These are phyloP conservation scores for Liquidambar formosana DNA, from an alignment of 164 flowering plant species.

Conservation along the genomic window DNA sequence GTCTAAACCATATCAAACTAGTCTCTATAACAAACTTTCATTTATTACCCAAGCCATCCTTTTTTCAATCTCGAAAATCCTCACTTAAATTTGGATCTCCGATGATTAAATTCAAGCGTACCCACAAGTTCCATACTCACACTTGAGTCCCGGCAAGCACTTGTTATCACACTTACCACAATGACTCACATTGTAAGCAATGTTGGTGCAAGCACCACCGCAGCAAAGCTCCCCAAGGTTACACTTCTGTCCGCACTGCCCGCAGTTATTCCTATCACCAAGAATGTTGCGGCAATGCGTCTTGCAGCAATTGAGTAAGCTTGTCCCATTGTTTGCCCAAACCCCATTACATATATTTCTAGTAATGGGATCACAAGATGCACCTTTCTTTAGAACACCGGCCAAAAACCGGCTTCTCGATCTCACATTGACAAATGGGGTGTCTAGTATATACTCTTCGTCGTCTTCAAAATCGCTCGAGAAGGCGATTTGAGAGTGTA, in stretches of 20 bases:
- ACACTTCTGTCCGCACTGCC: slow-evolving; percentile 47
- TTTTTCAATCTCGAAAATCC: neutral
- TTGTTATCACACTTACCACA: slow-evolving; percentile 59
- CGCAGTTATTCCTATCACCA: slow-evolving; percentile 58
- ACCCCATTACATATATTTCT: slow-evolving; percentile 42
- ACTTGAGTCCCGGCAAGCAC: slow-evolving; percentile 41
- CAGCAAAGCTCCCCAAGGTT: slow-evolving; percentile 56
- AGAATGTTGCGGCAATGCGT: slow-evolving; percentile 57
- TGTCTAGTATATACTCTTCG: slow-evolving; percentile 26
- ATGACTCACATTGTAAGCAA: slow-evolving; percentile 23
- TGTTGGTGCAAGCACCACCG: slow-evolving; percentile 38
- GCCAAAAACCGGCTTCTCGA: slow-evolving; percentile 30
- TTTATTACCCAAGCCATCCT: slow-evolving; percentile 1
- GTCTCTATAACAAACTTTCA: too few relatives aligned
- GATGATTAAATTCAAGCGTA: slow-evolving; percentile 37
- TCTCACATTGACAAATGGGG: slow-evolving; percentile 6
- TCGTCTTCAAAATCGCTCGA: slow-evolving; percentile 12
- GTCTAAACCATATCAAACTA: too few relatives aligned
- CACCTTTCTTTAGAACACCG: slow-evolving; percentile 32
- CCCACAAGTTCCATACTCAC: slow-evolving; percentile 57
- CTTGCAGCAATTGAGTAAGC: slow-evolving; percentile 59
- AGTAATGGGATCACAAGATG: slow-evolving; percentile 16
- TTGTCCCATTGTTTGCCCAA: slow-evolving; percentile 36
- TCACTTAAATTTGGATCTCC: neutral
- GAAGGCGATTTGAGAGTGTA: slow-evolving; percentile 11